A percentile compares a stretch with the other conserved stretches of the same genome.
phyloP scores from a whole-genome alignment of 2,329 filamentous ascomycete genomes.

The Karstenula rhodostoma region DNA sequence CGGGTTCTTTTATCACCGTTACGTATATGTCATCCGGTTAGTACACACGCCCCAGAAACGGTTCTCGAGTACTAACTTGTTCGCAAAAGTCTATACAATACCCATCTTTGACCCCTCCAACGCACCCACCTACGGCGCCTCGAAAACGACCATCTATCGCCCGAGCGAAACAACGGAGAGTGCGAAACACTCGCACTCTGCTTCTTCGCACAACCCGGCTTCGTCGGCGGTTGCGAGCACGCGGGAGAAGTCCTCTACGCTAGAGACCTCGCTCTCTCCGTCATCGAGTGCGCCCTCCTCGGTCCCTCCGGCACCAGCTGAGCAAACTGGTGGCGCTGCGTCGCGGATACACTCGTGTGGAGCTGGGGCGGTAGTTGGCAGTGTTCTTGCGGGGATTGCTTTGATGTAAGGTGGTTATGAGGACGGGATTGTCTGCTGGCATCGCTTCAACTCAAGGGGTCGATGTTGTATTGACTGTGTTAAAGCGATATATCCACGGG shows the following conservation, averaged over 20 bases:
- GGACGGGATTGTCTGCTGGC: neutral
- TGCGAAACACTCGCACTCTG: neutral
- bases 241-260: neutral
- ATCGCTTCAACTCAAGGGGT: neutral
- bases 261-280: neutral
- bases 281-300: neutral
- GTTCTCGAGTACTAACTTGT: neutral
- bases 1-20: conserved; percentile 4
- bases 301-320: neutral
- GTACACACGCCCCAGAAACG: neutral
- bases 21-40: conserved; percentile 9
- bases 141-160: conserved; percentile 2
- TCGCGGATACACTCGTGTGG: neutral
- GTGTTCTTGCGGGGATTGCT: neutral
- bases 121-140: conserved; percentile 10
- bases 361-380: neutral
- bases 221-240: neutral
- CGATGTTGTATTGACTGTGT: neutral
- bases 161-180: conserved; percentile 1
- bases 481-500: neutral
- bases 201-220: neutral
- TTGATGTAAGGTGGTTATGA: neutral
- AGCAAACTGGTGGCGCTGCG: neutral
- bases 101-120: conserved; percentile 14
- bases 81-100: conserved; percentile 10